Evolutionary conservation across 768 basidiomycete genomes (phyloP).

Genomic region (Leucosporidium scottii): DNA sequence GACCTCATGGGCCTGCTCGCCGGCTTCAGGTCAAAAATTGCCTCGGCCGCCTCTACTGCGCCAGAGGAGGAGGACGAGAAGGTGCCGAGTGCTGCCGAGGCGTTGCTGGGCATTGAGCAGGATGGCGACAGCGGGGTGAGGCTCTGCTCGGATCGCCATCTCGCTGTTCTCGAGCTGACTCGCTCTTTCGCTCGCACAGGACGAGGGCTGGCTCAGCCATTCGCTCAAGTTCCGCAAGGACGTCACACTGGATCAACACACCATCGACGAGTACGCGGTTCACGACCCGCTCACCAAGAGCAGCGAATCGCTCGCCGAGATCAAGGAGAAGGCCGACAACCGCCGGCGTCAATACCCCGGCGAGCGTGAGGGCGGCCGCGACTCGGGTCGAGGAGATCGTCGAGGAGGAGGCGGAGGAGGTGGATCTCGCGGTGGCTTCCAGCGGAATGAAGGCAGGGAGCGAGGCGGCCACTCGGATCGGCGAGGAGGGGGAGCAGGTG

Average conservation of each 20-base stretch:
- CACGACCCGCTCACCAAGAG: constrained; percentile 31
- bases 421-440: background rate
- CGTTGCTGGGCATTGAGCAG: constrained; percentile 19
- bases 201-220: constrained; percentile 32
- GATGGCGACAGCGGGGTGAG: constrained; percentile 31
- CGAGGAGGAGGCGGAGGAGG: background rate
- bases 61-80: background rate
- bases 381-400: background rate
- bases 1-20: constrained; percentile 26
- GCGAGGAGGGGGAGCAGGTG: background rate
- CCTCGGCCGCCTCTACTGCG: constrained; percentile 18
- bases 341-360: constrained; percentile 13
- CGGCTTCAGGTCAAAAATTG: constrained; percentile 34
- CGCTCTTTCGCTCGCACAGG: background rate
- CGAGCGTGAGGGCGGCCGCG: constrained; percentile 4
- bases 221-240: constrained; percentile 38
- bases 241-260: constrained; percentile 34
- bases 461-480: background rate
- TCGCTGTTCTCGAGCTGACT: background rate
- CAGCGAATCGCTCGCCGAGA: constrained; percentile 22
- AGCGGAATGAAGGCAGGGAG: background rate
- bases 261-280: constrained; percentile 29
- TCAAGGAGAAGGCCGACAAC: constrained; percentile 9
- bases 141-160: background rate
- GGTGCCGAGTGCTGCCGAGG: constrained; percentile 8